These are phyloP conservation scores for Thraustochytrium sp. DNA, from an alignment of 352 stramenopile species.

Conservation along the genomic window DNA sequence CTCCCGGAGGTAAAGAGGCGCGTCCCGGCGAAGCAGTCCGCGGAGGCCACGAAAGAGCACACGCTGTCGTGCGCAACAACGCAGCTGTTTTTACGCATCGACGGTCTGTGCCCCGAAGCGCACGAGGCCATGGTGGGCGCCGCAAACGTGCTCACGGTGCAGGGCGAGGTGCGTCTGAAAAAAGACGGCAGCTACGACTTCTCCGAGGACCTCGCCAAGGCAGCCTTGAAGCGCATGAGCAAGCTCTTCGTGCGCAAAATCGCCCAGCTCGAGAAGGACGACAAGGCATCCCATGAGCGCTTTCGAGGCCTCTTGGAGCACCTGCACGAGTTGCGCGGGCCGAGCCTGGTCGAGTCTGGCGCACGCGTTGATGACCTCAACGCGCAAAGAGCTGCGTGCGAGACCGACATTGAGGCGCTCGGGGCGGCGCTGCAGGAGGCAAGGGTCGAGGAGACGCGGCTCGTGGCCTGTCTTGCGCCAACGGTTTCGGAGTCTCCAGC, in stretches of 20 bases:
- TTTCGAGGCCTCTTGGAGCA: background rate
- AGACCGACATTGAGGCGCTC: background rate
- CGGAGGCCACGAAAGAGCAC: background rate
- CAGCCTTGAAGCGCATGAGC: background rate
- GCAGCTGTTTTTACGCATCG: background rate
- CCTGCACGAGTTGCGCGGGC: background rate
- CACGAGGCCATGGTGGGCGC: background rate
- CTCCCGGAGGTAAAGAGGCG: background rate
- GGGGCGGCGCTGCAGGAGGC: too few species aligned
- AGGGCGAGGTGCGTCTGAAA: constrained; percentile 11
- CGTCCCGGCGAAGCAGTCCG: background rate
- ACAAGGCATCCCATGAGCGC: background rate
- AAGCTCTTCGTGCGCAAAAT: background rate
- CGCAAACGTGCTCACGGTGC: background rate
- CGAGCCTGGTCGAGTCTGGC: background rate
- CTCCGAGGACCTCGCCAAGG: background rate
- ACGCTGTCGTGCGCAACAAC: background rate
- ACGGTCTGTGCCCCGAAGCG: background rate
- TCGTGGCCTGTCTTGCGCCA: too few species aligned
- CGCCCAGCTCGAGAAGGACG: background rate
- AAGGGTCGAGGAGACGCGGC: background rate
- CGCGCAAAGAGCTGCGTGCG: background rate
- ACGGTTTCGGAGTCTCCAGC: too few species aligned
- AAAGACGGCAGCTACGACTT: constrained; percentile 9
- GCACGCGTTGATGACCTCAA: background rate